Percentiles rank a stretch among this genome's conserved stretches.
Evolutionary conservation across 2,329 filamentous ascomycete species (phyloP).

Genomic region (Colletotrichum sp.): DNA sequence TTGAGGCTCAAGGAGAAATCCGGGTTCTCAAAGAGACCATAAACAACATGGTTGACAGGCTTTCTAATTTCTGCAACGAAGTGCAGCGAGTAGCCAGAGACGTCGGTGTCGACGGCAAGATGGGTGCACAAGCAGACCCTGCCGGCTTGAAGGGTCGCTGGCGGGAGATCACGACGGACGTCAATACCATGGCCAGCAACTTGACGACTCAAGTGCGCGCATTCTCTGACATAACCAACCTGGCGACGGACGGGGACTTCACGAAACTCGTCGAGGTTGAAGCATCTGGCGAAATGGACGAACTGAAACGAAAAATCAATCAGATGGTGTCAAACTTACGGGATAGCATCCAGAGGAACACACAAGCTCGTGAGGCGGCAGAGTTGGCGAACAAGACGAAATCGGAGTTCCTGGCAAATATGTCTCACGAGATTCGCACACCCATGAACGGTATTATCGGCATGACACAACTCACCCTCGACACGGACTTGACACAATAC

Average conservation of each 20-base stretch:
- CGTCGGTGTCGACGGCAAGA: constrained; percentile 96
- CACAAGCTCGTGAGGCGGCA: constrained; percentile 91
- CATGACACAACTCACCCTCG: constrained; percentile 95
- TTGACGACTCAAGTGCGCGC: constrained; percentile 94
- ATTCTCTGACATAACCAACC: constrained; percentile 98
- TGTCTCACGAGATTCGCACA: constrained; percentile 98
- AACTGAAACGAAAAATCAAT: constrained; percentile 98
- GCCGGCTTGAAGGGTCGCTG: constrained; percentile 91
- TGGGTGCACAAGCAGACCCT: constrained; percentile 96
- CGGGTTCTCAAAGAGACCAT: constrained; percentile 94
- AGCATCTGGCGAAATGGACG: constrained; percentile 98
- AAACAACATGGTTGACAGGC: constrained; percentile 96
- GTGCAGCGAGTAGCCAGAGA: constrained; percentile 95
- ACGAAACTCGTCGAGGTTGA: constrained; percentile 96
- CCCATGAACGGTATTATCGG: constrained; percentile 98
- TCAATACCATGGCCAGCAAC: constrained; percentile 87
- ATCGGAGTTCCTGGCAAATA: constrained; percentile 97
- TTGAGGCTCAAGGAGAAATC: constrained; percentile 94
- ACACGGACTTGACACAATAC: constrained; percentile 92
- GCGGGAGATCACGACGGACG: constrained; percentile 98
- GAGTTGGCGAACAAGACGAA: constrained; percentile 98
- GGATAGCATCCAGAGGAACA: constrained; percentile 97
- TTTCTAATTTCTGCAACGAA: constrained; percentile 95
- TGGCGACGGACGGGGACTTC: constrained; percentile 96
- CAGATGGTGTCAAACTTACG: constrained; percentile 97